Conservation (phyloP, 2,329 filamentous ascomycete genomes). For the Aspergillus quadricinctus region DNA sequence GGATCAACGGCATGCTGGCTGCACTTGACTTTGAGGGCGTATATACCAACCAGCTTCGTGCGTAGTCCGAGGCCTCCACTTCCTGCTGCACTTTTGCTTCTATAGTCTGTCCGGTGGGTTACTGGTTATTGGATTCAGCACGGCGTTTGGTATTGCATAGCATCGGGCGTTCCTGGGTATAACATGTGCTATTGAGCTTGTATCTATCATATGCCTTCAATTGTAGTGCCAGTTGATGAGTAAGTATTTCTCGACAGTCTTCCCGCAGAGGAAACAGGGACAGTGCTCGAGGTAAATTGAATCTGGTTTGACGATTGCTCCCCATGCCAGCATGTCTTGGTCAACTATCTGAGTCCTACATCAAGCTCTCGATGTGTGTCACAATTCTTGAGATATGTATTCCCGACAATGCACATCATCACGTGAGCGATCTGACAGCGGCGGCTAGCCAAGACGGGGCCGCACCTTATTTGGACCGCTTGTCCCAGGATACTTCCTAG, state of each 20-base stretch:
- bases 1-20: slow-evolving; percentile 59
- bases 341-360: not conserved
- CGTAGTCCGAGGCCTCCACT: slow-evolving; percentile 2
- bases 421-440: no score
- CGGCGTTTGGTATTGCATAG: slow-evolving; percentile 25
- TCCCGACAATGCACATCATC: no score
- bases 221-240: not conserved
- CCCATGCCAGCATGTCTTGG: no score
- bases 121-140: slow-evolving; percentile 2
- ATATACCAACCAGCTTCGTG: slow-evolving; percentile 35
- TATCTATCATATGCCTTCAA: not conserved
- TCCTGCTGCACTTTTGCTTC: not conserved
- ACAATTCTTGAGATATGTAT: no score
- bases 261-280: no score
- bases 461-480: no score
- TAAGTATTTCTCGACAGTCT: no score
- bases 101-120: not conserved
- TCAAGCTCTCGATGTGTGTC: no score
- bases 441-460: not conserved
- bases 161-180: slow-evolving; percentile 21
- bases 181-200: not conserved
- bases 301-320: no score
- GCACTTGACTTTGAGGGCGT: slow-evolving; percentile 60
- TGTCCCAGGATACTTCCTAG: no score
- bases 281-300: no score